Evolutionary conservation across 1,284 basidiomycete genomes (phyloP).

Genomic region (Kwoniella shivajii): DNA sequence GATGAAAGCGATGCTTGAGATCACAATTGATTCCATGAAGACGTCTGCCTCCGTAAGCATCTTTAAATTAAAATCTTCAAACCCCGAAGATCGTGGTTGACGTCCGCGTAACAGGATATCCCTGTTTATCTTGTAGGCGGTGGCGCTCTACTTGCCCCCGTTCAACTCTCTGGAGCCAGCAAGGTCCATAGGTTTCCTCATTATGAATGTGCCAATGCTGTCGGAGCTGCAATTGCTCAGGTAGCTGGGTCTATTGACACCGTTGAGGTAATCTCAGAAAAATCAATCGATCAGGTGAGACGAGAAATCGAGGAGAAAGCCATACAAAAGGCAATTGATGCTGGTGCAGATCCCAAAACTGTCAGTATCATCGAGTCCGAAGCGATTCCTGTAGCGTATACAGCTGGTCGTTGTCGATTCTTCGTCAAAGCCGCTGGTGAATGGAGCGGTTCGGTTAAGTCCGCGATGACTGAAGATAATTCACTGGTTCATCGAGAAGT

Average conservation of each 20-base stretch:
- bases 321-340: slow-evolving; percentile 56
- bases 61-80: too few relatives aligned
- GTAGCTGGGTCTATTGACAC: slow-evolving; percentile 43
- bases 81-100: too few relatives aligned
- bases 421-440: slow-evolving; percentile 48
- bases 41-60: slow-evolving; percentile 58
- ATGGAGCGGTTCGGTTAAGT: slow-evolving; percentile 28
- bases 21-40: slow-evolving; percentile 62
- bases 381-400: slow-evolving; percentile 42
- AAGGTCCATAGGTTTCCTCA: slow-evolving; percentile 59
- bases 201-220: slow-evolving; percentile 62
- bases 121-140: slow-evolving; percentile 43
- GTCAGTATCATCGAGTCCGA: slow-evolving; percentile 59
- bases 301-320: slow-evolving; percentile 55
- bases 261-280: slow-evolving; percentile 33
- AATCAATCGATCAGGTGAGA: slow-evolving; percentile 38
- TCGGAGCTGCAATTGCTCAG: slow-evolving; percentile 55
- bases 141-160: slow-evolving; percentile 51
- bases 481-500: not conserved
- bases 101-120: slow-evolving; percentile 48
- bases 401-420: slow-evolving; percentile 38
- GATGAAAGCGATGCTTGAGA: slow-evolving; percentile 60
- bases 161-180: slow-evolving; percentile 56
- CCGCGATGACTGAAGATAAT: not conserved
- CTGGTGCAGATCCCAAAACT: slow-evolving; percentile 56